phyloP scores from a whole-genome alignment of 1,284 basidiomycete species.

The Pulveroboletus sp. region DNA sequence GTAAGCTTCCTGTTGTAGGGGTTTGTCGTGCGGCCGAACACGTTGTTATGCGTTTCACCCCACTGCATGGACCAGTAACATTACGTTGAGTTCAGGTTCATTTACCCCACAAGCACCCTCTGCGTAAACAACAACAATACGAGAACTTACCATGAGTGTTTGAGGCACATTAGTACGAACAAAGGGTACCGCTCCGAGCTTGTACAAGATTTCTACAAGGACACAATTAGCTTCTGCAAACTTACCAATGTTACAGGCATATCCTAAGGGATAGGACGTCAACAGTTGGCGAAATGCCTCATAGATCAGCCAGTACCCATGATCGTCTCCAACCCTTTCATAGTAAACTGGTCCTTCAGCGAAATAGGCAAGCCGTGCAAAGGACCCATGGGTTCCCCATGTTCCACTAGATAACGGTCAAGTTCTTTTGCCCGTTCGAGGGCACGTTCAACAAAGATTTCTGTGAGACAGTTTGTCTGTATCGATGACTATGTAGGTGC shows the following conservation, averaged over 20 bases:
- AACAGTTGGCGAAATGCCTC: neutral
- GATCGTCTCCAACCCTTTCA: conserved; percentile 55
- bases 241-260: conserved; percentile 66
- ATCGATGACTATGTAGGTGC: neutral
- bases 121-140: neutral
- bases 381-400: conserved; percentile 42
- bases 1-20: conserved; percentile 58
- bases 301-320: conserved; percentile 42
- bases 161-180: conserved; percentile 76
- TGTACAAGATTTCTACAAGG: conserved; percentile 59
- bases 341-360: conserved; percentile 61
- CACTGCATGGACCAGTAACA: conserved; percentile 42
- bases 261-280: conserved; percentile 33
- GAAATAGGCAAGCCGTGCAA: conserved; percentile 64
- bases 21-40: conserved; percentile 74
- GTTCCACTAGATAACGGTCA: conserved; percentile 50
- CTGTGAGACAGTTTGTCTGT: conserved; percentile 70
- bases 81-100: neutral
- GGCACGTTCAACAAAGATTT: conserved; percentile 65
- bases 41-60: conserved; percentile 62
- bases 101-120: neutral
- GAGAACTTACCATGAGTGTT: conserved; percentile 53
- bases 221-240: conserved; percentile 54
- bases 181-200: conserved; percentile 67
- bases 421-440: conserved; percentile 56